These are phyloP conservation scores for Annulohypoxylon stygium DNA, from an alignment of 495 filamentous ascomycete species.

Conservation along the genomic window DNA sequence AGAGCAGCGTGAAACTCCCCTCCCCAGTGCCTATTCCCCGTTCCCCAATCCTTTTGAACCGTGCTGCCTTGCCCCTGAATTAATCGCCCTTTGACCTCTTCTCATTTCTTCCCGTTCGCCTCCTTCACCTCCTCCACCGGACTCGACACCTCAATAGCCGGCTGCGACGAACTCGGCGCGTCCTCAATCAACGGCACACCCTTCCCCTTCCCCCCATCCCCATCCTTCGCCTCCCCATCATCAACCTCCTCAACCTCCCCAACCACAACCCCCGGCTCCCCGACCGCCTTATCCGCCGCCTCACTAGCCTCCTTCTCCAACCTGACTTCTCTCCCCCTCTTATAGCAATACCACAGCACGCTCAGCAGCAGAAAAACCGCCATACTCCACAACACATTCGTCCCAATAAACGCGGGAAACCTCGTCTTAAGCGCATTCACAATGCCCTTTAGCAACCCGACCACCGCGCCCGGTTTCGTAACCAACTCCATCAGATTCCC, in stretches of 20 bases:
- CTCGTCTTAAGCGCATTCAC: conserved; percentile 84
- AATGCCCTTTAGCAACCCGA: conserved; percentile 83
- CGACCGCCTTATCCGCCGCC: conserved; percentile 8
- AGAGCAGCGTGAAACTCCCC: not conserved
- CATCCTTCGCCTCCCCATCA: not conserved
- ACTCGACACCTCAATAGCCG: conserved; percentile 18
- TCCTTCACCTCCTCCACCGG: not conserved
- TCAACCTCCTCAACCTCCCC: conserved; percentile 9
- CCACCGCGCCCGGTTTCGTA: conserved; percentile 85
- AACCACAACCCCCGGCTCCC: not conserved
- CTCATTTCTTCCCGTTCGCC: not conserved
- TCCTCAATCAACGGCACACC: conserved; percentile 4
- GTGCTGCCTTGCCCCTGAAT: not conserved
- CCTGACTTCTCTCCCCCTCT: conserved; percentile 86
- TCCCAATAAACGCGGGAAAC: conserved; percentile 86
- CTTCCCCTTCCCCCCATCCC: not conserved
- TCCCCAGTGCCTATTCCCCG: not conserved
- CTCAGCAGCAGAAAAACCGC: conserved; percentile 87
- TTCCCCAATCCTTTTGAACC: not conserved
- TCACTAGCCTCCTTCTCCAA: conserved; percentile 73
- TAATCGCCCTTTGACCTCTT: not conserved
- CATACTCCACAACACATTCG: conserved; percentile 88
- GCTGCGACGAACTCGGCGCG: not conserved
- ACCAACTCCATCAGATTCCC: conserved; percentile 79
- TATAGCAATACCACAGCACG: conserved; percentile 97